These are phyloP conservation scores for Venturiaceae sp. DNA, from an alignment of 2,329 filamentous ascomycete genomes.

Conservation along the genomic window DNA sequence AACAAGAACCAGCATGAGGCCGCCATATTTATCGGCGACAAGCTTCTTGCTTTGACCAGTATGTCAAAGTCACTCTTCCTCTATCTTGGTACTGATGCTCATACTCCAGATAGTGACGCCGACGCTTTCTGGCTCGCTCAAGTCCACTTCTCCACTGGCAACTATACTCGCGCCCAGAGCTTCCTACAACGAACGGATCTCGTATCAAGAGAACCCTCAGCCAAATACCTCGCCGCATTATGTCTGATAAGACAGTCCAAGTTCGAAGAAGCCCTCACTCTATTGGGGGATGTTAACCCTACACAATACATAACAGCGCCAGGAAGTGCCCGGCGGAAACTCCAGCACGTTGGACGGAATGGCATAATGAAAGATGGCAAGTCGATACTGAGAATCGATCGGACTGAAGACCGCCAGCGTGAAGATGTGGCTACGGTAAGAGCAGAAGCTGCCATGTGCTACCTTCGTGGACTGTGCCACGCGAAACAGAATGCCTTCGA, in stretches of 20 bases:
- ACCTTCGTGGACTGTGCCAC: slow-evolving; percentile 84
- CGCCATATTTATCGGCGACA: slow-evolving; percentile 8
- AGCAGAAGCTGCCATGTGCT: slow-evolving; percentile 96
- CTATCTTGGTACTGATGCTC: slow-evolving; percentile 5
- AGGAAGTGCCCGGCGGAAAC: slow-evolving; percentile 58
- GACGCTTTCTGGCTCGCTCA: slow-evolving; percentile 98
- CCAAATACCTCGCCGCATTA: slow-evolving; percentile 85
- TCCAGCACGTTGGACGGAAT: slow-evolving; percentile 51
- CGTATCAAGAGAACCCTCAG: slow-evolving; percentile 70
- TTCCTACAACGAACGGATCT: slow-evolving; percentile 80
- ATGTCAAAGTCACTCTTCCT: slow-evolving; percentile 21
- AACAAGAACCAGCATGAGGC: slow-evolving; percentile 78
- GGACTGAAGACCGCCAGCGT: slow-evolving; percentile 51
- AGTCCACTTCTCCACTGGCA: slow-evolving; percentile 90
- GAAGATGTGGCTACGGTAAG: slow-evolving; percentile 68
- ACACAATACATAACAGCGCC: slow-evolving; percentile 68
- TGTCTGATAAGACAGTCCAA: slow-evolving; percentile 88
- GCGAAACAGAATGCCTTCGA: slow-evolving; percentile 97
- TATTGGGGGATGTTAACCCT: slow-evolving; percentile 91
- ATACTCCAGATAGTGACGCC: slow-evolving; percentile 65
- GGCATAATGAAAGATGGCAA: slow-evolving; percentile 35
- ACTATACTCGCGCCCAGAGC: slow-evolving; percentile 84
- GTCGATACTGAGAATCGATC: slow-evolving; percentile 42
- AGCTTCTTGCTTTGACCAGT: slow-evolving; percentile 83
- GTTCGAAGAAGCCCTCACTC: slow-evolving; percentile 75